A percentile compares a stretch with the other conserved stretches of the same genome.
Evolutionary conservation across 371 early-diverging fungal species (phyloP).

Genomic region (Mortierella sp.): DNA sequence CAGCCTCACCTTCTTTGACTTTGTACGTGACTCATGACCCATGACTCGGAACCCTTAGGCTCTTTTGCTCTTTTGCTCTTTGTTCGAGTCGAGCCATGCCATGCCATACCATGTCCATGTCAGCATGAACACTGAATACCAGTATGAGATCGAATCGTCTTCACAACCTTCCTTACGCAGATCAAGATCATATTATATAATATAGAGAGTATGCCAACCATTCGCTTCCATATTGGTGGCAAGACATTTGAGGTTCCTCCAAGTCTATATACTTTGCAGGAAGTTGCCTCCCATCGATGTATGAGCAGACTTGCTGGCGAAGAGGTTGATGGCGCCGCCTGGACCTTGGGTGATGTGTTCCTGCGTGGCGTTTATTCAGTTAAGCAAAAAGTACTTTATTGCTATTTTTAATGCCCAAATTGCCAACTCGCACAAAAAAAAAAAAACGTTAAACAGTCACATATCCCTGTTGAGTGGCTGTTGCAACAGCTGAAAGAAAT

Average conservation of each 20-base stretch:
- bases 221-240: slow-evolving; percentile 66
- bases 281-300: slow-evolving; percentile 63
- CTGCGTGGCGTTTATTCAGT: slow-evolving; percentile 82
- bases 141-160: slow-evolving; percentile 13
- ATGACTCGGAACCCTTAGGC: too few species aligned
- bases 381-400: slow-evolving; percentile 46
- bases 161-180: neutral
- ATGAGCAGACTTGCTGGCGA: slow-evolving; percentile 77
- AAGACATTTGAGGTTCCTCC: slow-evolving; percentile 62
- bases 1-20: too few species aligned
- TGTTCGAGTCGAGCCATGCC: too few species aligned
- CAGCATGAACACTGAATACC: slow-evolving; percentile 4
- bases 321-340: slow-evolving; percentile 59
- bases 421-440: neutral
- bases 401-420: too few species aligned
- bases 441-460: neutral
- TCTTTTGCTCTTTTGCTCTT: too few species aligned
- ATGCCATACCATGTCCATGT: neutral
- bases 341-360: slow-evolving; percentile 88
- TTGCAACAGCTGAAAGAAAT: neutral
- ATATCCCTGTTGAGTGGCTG: too few species aligned
- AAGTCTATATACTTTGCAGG: slow-evolving; percentile 70
- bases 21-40: too few species aligned
- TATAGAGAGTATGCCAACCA: slow-evolving; percentile 59
- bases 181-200: too few species aligned